Evolutionary conservation across 1,139 yeast species (phyloP).

Genomic region (Barnettozyma hawaiiensis): DNA sequence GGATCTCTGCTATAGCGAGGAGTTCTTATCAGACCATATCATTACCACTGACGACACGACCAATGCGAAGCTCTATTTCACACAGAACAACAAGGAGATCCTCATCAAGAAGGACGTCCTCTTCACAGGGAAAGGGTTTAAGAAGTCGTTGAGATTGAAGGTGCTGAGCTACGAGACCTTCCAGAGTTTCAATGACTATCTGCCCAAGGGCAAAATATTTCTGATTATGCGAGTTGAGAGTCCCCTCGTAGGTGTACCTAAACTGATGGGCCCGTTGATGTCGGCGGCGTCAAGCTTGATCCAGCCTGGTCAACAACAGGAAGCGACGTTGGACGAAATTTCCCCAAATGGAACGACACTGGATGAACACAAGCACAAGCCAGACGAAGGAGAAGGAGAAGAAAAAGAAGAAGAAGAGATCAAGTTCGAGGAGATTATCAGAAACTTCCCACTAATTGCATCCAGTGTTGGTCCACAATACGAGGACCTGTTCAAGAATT

Average conservation of each 20-base stretch:
- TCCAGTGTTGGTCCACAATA: constrained; percentile 43
- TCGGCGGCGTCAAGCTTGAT: not conserved
- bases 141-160: constrained; percentile 38
- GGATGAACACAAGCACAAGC: constrained; percentile 1
- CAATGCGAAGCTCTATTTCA: constrained; percentile 45
- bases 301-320: not conserved
- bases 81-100: constrained; percentile 56
- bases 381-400: too few relatives aligned
- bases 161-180: constrained; percentile 42
- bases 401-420: too few relatives aligned
- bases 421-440: constrained; percentile 38
- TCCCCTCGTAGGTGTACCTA: constrained; percentile 40
- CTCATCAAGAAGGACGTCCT: constrained; percentile 51
- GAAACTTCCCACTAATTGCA: constrained; percentile 44
- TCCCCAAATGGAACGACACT: not conserved
- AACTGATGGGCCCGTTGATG: constrained; percentile 4
- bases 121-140: constrained; percentile 55
- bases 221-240: constrained; percentile 49
- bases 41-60: constrained; percentile 39
- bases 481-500: constrained; percentile 33
- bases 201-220: constrained; percentile 45
- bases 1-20: constrained; percentile 60
- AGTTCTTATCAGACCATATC: constrained; percentile 68
- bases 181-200: constrained; percentile 40
- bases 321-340: not conserved